Evolutionary conservation across 306 rosid species (phyloP), one percentile per base, ranked within the genome.

Genomic region (Cucurbita maxima): DNA sequence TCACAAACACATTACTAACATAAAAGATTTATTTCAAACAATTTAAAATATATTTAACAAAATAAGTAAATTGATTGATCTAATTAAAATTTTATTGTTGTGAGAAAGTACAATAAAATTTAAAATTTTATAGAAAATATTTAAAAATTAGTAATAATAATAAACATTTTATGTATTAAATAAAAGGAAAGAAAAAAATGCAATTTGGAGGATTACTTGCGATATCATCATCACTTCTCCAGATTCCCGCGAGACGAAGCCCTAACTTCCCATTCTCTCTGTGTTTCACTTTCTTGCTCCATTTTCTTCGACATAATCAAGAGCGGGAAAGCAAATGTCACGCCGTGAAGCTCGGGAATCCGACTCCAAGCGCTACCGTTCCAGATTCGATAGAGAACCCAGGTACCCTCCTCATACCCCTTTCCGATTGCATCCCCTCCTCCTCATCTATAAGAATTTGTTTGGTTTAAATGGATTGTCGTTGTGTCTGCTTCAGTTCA

Each of bases 371-470:
- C 90, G 92, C 58, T 88, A 85, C 68, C 92, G 83, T 76, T 89
- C 97, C 44, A 82, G 87, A 70, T 84, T 89, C 74, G 97, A 88
- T 78, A 82, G 88, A 73, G 88, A 90, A 60, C 81, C 92, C 73
- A 90, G 98, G 98, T 90, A 69, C 59, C 34, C 57, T 25, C 20
- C 15, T 66, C 3, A 25, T 25, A 25, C 76, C n/a, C 73, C 75
- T 77, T 13, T 41, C 74, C 19, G 48, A 11, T 58, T 10, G 15
- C 7, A 6, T 44, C 16, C 1, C 34, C 34, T 25, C 34, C 34
- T 30, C 4, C 47, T n/a, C 25, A 1, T 72, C 10, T 48, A 12
- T 22, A 30, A 9, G 40, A 52, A 12, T 19, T 34, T 7, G 19
- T 73, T 56, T 41, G 8, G 0, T 73, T 7, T 41, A 41, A 73